A percentile compares a stretch with the other conserved stretches of the same genome.
phyloP scores from a whole-genome alignment of 495 filamentous ascomycete species.

The Annulohypoxylon nitens region DNA sequence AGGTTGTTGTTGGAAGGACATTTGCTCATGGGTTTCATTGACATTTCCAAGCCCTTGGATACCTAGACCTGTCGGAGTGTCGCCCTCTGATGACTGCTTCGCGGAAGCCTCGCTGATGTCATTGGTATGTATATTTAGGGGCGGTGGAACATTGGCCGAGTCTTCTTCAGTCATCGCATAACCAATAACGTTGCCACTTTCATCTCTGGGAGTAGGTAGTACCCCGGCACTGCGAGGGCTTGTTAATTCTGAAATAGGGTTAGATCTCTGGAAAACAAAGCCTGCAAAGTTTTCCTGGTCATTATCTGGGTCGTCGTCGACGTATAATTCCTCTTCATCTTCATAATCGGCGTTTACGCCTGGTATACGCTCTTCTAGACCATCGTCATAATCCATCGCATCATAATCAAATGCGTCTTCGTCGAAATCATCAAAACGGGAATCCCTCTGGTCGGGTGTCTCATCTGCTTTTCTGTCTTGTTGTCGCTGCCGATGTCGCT shows the following conservation, averaged over 20 bases:
- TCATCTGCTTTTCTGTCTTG: slow-evolving; percentile 63
- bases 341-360: slow-evolving; percentile 78
- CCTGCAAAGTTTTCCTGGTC: slow-evolving; percentile 67
- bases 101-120: slow-evolving; percentile 13
- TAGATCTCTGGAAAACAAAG: slow-evolving; percentile 65
- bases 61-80: slow-evolving; percentile 49
- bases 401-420: slow-evolving; percentile 78
- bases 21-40: slow-evolving; percentile 23
- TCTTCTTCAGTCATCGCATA: slow-evolving; percentile 65
- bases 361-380: slow-evolving; percentile 80
- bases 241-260: slow-evolving; percentile 61
- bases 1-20: slow-evolving; percentile 24
- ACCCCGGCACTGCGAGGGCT: slow-evolving; percentile 62
- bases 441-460: slow-evolving; percentile 49
- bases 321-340: slow-evolving; percentile 55
- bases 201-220: slow-evolving; percentile 67
- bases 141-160: slow-evolving; percentile 41
- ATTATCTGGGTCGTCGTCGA: slow-evolving; percentile 57
- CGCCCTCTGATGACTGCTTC: slow-evolving; percentile 27
- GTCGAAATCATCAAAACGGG: slow-evolving; percentile 72
- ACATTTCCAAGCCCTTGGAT: slow-evolving; percentile 53
- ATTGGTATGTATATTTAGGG: slow-evolving; percentile 7
- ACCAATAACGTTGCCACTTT: slow-evolving; percentile 62
- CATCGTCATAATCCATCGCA: slow-evolving; percentile 76
- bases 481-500: slow-evolving; percentile 82